Base-by-base conservation (phyloP, 805 yeast species). In the Peterozyma xylosa region DNA sequence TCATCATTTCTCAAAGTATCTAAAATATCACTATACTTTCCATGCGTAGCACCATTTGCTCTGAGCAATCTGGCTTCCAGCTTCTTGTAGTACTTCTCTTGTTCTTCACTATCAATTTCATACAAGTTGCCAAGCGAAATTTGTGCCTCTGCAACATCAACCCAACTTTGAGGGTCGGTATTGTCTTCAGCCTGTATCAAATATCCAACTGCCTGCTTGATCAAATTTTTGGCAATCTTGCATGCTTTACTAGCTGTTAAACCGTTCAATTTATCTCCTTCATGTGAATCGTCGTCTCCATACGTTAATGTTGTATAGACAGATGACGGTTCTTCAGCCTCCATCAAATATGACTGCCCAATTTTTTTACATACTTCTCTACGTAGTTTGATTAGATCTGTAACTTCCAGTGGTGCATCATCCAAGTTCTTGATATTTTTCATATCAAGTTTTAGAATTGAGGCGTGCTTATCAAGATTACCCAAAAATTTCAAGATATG, bases 31-130 rank as follows among this genome's bases (percentile, higher is more conserved):
- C 78, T 76, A 57, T 72, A 86, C 56, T 80, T 80, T 11, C 91
- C 91, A 56, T 84, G 83, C 7, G 89, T 81, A 2, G 86, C 89
- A 48, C 78, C 81, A 61, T 86, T 85, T 14, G 96, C 96, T 55
- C 74, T 78, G 41, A 66, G 71, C 52, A 90, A 66, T 29, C 78
- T 70, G 47, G 67, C 64, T 54, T 87, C 90, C 0, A 97, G 98
- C 45, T 73, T 68, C 14, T 62, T 60, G 59, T 90, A 90, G 41
- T 74, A 65, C 5, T 68, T 53, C 47, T 82, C 86, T 63, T 88
- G 96, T 37, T 81, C 84, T 32, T 66, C 64, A 42, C 82, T 70
- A 27, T 82, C 88, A 21, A 76, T 64, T 9, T 81, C 86, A 48
- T 73, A 69, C 41, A 89, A 58, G 53, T 89, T 90, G 13, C 90